Evolutionary conservation across 495 filamentous ascomycete species (phyloP), one percentile per base, ranked within the genome.

Genomic region (Aspergillus bertholletiae): DNA sequence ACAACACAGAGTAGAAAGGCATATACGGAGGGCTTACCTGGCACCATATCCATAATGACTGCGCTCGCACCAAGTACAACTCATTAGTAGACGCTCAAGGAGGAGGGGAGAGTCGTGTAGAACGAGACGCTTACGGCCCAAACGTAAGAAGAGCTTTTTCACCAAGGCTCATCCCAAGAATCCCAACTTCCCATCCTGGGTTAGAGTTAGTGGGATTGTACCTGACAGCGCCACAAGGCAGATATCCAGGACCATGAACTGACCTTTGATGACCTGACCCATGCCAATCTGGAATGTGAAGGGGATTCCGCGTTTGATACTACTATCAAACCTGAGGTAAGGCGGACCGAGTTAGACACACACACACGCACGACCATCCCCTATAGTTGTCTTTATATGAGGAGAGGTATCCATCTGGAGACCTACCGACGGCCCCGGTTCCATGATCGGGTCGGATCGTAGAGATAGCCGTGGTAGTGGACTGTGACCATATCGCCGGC

Each of bases 391-490:
- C n/a, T n/a, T n/a, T n/a, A n/a, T n/a, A n/a, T n/a, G n/a, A n/a
- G n/a, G n/a, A n/a, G n/a, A n/a, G n/a, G n/a, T n/a, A n/a, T n/a
- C n/a, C n/a, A n/a, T n/a, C n/a, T n/a, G n/a, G n/a, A n/a, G 7
- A 65, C 72, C 45, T 66, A 81, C 76, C 76, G 69, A 52, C 68
- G 70, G 24, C 76, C 78, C 53, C 71, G 43, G 13, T 73, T 68
- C 53, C 63, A 60, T 1, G 63, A 55, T 63, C 79, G 71, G 30
- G 63, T 66, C 41, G 72, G 64, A 59, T 89, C 85, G 70, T 87
- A 87, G 26, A 90, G 75, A 68, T 80, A 89, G 51, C 88, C 88
- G 20, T 86, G 89, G 68, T 90, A 92, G 62, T 85, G 83, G 51
- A 92, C 89, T 48, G 77, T 83, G 55, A 92, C 86, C 17, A 59